A percentile compares a stretch with the other conserved stretches of the same genome.
Evolutionary conservation across 1,284 basidiomycete species (phyloP).

Genomic region (Sanguinoderma infundibulare): DNA sequence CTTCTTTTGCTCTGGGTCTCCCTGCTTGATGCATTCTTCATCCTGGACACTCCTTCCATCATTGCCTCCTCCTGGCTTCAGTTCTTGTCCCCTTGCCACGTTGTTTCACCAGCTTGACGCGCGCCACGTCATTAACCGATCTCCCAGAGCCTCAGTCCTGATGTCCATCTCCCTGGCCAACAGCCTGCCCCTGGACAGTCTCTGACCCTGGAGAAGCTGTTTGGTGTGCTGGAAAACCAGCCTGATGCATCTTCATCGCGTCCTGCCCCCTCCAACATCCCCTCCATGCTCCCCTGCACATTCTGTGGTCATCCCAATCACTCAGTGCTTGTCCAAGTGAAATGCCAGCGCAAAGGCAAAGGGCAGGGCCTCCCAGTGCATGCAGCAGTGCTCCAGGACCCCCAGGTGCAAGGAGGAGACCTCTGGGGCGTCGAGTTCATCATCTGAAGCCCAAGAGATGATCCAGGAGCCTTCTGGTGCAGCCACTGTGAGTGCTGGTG

Average conservation of each 20-base stretch:
- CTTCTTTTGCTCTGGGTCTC: no score
- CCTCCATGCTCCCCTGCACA: conserved; percentile 8
- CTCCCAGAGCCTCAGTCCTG: no score
- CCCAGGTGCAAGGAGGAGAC: not conserved
- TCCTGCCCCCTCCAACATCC: conserved; percentile 11
- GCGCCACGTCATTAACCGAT: no score
- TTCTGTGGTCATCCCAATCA: conserved; percentile 43
- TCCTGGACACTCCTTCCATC: no score
- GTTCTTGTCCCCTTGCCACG: no score
- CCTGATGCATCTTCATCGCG: conserved; percentile 8
- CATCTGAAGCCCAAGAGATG: not conserved
- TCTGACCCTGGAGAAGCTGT: conserved; percentile 10
- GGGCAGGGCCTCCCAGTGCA: not conserved
- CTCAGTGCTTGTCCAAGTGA: conserved; percentile 18
- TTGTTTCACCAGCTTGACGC: no score
- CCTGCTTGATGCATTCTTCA: no score
- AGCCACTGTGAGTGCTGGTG: conserved; percentile 8
- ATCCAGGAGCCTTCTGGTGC: conserved; percentile 2
- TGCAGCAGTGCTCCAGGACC: not conserved
- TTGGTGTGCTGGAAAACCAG: conserved; percentile 12
- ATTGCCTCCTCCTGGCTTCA: no score
- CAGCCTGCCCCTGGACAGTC: conserved; percentile 8
- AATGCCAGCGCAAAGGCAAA: conserved; percentile 3
- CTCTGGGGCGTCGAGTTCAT: no score
- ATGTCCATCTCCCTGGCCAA: no score